Conservation (phyloP, 2,329 filamentous ascomycete genomes). For the Biscogniauxia mediterranea region DNA sequence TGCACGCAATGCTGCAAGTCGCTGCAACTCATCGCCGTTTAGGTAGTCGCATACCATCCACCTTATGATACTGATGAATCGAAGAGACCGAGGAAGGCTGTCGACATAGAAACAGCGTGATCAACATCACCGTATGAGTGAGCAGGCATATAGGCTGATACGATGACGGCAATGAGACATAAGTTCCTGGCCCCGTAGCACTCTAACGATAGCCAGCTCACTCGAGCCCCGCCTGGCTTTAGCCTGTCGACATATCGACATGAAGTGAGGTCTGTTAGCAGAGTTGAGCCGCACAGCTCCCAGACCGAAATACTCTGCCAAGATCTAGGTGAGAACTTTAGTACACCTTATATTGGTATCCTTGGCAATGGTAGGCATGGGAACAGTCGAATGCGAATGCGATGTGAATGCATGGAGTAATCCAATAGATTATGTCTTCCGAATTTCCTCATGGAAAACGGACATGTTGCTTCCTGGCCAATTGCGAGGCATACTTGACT, state of each 20-base stretch:
- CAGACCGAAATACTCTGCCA: background rate
- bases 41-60: background rate
- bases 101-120: background rate
- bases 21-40: slow-evolving; percentile 10
- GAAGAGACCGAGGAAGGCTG: background rate
- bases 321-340: background rate
- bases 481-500: background rate
- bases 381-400: background rate
- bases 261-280: background rate
- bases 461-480: background rate
- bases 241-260: background rate
- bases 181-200: too few relatives aligned
- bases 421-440: background rate
- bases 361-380: background rate
- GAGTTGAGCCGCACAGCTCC: background rate
- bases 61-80: background rate
- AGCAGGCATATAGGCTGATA: background rate
- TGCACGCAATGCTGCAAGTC: background rate
- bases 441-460: background rate
- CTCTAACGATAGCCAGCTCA: background rate
- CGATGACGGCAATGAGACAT: background rate
- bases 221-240: background rate
- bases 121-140: background rate
- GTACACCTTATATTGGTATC: background rate
- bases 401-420: background rate